Base-by-base conservation (phyloP, 805 yeast genomes). In the Limtongozyma cylindracea region DNA sequence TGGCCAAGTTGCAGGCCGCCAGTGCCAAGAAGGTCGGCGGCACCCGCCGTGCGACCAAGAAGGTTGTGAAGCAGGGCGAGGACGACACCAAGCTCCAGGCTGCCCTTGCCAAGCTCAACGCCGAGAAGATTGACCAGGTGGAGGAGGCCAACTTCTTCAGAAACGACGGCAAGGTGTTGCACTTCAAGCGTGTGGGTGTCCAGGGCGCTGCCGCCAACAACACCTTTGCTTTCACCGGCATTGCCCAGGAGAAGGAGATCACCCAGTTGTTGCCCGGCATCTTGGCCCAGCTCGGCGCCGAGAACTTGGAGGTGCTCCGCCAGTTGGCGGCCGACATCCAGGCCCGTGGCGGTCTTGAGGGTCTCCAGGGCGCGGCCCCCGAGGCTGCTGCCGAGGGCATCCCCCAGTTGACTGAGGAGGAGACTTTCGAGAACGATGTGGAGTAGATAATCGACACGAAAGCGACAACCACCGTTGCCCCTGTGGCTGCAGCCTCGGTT, bases 111-210 rank as follows among this genome's bases (percentile, higher is more conserved):
- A 80, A 82, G 58, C 61, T 84, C 48, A 71, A 74, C 53, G 91
- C 82, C 33, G 76, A 72, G 53, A 72, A 78, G 40, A 55, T 84
- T 38, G 80, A 73, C 35, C 78, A 74, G 41, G 70, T 84, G 41
- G 91, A 78, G 49, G 95, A 84, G 61, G 96, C 93, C 43, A 84
- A 82, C 67, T 76, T 84, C 62, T 82, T 88, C 74, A 73, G 62
- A 53, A 93, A 78, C 32, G 94, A 84, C 50, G 95, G 95, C 45
- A 72, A 70, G 46, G 94, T 88, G 32, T 57, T 84, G 52, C 94
- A 84, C 60, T 78, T 88, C 65, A 68, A 74, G 62, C 72, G 88
- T 52, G 94, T 88, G 35, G 91, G 88, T 55, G 88, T 82, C 32
- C 95, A 84, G 60, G 76, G 76, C 37, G 78, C 94, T 39, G 68